Percentiles rank a stretch among this genome's conserved stretches.
phyloP scores from a whole-genome alignment of 148 eudicot genomes.

The Nyssa sinensis region DNA sequence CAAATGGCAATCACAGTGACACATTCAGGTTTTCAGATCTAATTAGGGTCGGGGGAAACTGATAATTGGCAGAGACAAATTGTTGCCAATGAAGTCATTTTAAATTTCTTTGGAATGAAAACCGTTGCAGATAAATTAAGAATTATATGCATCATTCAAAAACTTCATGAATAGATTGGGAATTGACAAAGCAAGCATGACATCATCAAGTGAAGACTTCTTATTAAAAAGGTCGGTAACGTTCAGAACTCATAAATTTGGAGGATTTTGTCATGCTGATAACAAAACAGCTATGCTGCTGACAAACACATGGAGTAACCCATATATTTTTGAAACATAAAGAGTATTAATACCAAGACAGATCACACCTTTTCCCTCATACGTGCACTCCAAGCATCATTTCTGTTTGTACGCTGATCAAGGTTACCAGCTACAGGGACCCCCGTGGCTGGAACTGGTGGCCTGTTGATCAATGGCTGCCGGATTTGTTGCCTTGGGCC shows the following conservation, averaged over 20 bases:
- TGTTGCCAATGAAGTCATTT: not conserved
- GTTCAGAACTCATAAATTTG: too few relatives aligned
- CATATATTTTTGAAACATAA: not conserved
- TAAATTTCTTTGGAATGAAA: too few relatives aligned
- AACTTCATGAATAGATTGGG: too few relatives aligned
- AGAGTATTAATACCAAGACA: not conserved
- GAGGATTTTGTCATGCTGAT: not conserved
- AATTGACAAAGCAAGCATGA: too few relatives aligned
- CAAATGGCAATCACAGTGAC: not conserved
- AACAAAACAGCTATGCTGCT: not conserved
- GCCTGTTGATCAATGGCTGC: constrained; percentile 82
- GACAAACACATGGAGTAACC: not conserved
- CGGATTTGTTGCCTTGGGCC: constrained; percentile 76
- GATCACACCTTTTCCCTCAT: constrained; percentile 88
- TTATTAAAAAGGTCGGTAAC: too few relatives aligned
- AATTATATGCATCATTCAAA: too few relatives aligned
- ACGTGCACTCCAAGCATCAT: constrained; percentile 98
- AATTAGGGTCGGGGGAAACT: not conserved
- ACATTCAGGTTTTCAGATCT: not conserved
- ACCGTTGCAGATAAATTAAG: too few relatives aligned
- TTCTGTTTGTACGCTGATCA: constrained; percentile 74
- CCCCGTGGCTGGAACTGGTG: constrained; percentile 57
- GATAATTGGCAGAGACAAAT: not conserved
- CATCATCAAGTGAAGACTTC: too few relatives aligned
- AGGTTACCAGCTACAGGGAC: constrained; percentile 67